These are phyloP conservation scores for Detonula confervacea DNA, from an alignment of 352 stramenopile species.

Conservation along the genomic window DNA sequence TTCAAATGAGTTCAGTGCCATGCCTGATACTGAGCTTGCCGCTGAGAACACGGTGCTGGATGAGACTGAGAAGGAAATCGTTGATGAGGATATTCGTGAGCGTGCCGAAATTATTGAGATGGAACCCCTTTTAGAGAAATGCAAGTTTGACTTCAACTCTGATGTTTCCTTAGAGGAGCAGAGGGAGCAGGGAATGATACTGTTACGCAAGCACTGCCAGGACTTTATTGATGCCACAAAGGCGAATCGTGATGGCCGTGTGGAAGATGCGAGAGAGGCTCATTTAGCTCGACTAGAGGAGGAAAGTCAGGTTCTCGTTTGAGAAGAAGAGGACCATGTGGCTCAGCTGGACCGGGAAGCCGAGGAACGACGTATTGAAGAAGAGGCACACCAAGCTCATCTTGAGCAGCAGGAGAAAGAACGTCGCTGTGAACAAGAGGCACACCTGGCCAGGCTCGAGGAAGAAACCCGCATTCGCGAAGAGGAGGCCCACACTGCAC, in stretches of 20 bases:
- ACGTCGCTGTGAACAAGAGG: conserved; percentile 11
- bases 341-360: too few species aligned
- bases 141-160: conserved; percentile 39
- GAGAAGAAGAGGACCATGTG: too few species aligned
- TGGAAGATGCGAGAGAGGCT: conserved; percentile 36
- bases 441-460: background rate
- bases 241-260: conserved; percentile 27
- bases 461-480: background rate
- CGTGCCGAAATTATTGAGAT: conserved; percentile 34
- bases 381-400: too few species aligned
- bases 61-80: conserved; percentile 42
- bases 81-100: conserved; percentile 37
- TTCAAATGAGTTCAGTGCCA: conserved; percentile 29
- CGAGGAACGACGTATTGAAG: too few species aligned
- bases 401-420: too few species aligned
- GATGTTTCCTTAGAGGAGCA: conserved; percentile 38
- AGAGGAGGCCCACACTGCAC: conserved; percentile 2
- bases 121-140: conserved; percentile 47
- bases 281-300: conserved; percentile 21
- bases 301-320: too few species aligned
- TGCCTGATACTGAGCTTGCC: conserved; percentile 43
- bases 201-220: conserved; percentile 33
- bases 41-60: conserved; percentile 50
- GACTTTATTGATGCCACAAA: conserved; percentile 33
- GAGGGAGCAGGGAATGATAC: conserved; percentile 21